Base-by-base conservation (phyloP, 2,329 filamentous ascomycete species). In the Neopestalotiopsis sp. region DNA sequence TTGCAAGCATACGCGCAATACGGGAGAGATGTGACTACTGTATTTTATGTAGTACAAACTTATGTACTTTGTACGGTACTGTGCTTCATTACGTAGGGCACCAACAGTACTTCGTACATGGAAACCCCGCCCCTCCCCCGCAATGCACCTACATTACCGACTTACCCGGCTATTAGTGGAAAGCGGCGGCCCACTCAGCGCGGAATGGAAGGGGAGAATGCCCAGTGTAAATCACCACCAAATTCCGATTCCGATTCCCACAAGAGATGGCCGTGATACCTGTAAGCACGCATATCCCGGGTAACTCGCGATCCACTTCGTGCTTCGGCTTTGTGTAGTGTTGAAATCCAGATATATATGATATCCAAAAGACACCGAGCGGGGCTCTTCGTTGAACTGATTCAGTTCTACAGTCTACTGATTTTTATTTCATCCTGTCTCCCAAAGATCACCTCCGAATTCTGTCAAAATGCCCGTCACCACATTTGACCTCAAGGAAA, bases 381-480 rank as follows among this genome's bases (percentile, higher is more conserved):
- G n/a, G 59, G n/a, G n/a, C 4, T 3, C 12, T 4, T 20, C 34
- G 32, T 38, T 14, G 20, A 7, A 56, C 17, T 20, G 59, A 20
- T 40, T 40, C n/a, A 62, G 32, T 9, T 28, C 24, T 28, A 4
- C 24, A 28, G 24, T 28, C 24, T 28, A 28, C 24, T 28, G 24
- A 28, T 28, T 28, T 17, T 10, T 40, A 14, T 20, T 38, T 13
- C n/a, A n/a, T 12, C 4, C 13, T 20, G 12, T 61, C 17, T 38
- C 10, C 34, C 32, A 28, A 28, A 28, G 24, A 13, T 12, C 30
- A 4, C 4, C 4, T 24, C 59, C 4, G 40, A 40, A 5, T 38
- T 28, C 34, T 3, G n/a, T 2, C 40, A 64, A 34, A 24, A 82
- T 82, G 80, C 79, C 80, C 17, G 72, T 79, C 28, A 80, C 79